Evolutionary conservation across 768 basidiomycete genomes (phyloP), one percentile per base, ranked within the genome.

Genomic region (Cyclocybe cylindracea): DNA sequence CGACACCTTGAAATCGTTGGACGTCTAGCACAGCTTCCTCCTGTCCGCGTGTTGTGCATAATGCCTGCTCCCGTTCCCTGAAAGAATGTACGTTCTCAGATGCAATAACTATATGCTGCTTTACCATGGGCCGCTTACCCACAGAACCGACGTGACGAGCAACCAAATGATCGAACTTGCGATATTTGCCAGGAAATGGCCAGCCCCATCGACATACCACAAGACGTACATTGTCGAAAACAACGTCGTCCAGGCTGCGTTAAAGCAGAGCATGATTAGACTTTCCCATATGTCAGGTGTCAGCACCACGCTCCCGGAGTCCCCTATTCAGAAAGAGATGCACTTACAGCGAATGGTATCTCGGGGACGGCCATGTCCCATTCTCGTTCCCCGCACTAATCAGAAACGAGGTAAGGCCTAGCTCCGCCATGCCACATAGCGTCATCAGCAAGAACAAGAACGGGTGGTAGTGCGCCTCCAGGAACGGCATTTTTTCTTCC

Each of bases 121-220:
- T 24, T 24, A 5, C 5, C 24, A 16, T 10, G 39, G 68, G 24
- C 24, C 5, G 24, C 80, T 53, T 55, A 85, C 89, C 90, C 90
- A 91, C 60, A 91, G 63, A 5, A 78, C 64, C 5, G 79, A 72
- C 2, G 89, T 88, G 35, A 85, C 62, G 24, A 82, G 65, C 31
- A 91, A 71, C 89, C 89, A 92, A 48, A 85, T 64, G 14, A 89
- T 78, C 13, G 89, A 91, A 56, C 87, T 87, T 18, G 89, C 87
- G 39, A 91, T 74, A 64, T 82, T 85, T n/a, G 88, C 89, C 16
- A 91, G 75, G 39, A 88, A 66, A 64, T 86, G 84, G 41, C 80
- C 77, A 4, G 78, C 80, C 43, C 85, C 84, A 47, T 84, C 83
- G 36, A 86, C 68, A 39, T 86, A 79, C 84, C 86, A 91, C 32